Conservation (phyloP, 305 asterid genomes). For the Rubia peregrina region DNA sequence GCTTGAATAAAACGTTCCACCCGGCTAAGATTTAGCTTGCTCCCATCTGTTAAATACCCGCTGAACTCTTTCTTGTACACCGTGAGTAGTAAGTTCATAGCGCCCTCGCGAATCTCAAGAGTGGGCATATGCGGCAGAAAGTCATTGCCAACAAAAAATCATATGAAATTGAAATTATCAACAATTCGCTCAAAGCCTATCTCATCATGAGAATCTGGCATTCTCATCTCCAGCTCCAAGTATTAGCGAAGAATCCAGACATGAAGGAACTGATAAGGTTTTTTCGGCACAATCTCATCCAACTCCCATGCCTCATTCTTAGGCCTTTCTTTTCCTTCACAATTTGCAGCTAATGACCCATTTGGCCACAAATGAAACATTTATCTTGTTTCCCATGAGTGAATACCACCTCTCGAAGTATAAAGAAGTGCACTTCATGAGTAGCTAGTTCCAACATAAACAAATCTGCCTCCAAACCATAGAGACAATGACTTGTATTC, state of each 20-base stretch:
- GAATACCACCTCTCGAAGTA: constrained; percentile 93
- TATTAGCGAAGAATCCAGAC: constrained; percentile 97
- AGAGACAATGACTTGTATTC: constrained; percentile 91
- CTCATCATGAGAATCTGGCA: constrained; percentile 76
- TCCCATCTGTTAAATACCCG: constrained; percentile 78
- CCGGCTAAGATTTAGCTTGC: constrained; percentile 79
- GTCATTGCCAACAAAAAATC: constrained; percentile 98
- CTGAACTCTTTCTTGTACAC: constrained; percentile 86
- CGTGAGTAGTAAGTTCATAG: constrained; percentile 87
- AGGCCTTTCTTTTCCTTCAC: constrained; percentile 93
- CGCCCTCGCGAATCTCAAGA: constrained; percentile 99
- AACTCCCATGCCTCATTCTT: constrained; percentile 94
- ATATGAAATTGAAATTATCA: constrained; percentile 93
- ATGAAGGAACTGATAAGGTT: constrained; percentile 93
- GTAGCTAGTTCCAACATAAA: constrained; percentile 39
- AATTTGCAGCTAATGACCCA: constrained; percentile 92
- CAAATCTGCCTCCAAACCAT: constrained; percentile 92
- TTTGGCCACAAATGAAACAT: constrained; percentile 94
- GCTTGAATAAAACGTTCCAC: constrained; percentile 95
- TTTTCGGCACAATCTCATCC: constrained; percentile 83
- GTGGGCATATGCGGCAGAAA: constrained; percentile 99
- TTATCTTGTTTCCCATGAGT: constrained; percentile 92
- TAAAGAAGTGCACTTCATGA: constrained; percentile 37
- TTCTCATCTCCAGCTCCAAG: constrained; percentile 85
- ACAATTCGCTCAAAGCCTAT: constrained; percentile 74